Base-by-base conservation (phyloP, 2,329 filamentous ascomycete species). In the Thielaviopsis ethacetica region DNA sequence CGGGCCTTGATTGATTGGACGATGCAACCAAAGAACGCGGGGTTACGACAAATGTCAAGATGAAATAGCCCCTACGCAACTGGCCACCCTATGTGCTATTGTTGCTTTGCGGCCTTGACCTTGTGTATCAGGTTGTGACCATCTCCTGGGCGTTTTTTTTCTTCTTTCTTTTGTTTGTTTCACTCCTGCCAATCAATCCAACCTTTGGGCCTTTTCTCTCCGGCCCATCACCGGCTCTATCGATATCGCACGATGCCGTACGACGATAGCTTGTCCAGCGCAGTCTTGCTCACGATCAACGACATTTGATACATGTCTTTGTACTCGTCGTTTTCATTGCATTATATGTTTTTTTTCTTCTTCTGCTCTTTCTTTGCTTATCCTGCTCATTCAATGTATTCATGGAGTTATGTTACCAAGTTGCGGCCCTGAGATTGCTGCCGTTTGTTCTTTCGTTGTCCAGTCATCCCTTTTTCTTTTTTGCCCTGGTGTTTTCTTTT, bases 271-370 rank as follows among this genome's bases (percentile, higher is more conserved):
- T n/a, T 49, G n/a, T n/a, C 9, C 7, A 10, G 44, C 19, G 52
- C 53, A 55, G 26, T 6, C 13, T 47, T 15, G 5, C 38, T 19
- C 22, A 57, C 41, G 17, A 19, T 56, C 47, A n/a, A 24, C 17
- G 44, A 21, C 47, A 61, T 44, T 27, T 27, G 53, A 19, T 47
- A 30, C 52, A 58, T 54, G 26, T 55, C 56, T 27, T 51, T 53
- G 9, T n/a, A 26, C 44, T 49, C n/a, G n/a, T 21, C 44, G 3
- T 49, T 49, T 49, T 10, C 44, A 49, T 49, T 49, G 44, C 44
- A 49, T 49, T 49, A 49, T 49, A 49, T 13, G 44, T 49, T 56
- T 17, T 22, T 26, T 56, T 34, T 53, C 15, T 38, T 52, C 55
- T 22, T 30, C 26, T 34, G 38, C 15, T 53, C 24, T 58, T n/a